Percentiles rank a stretch among this genome's conserved stretches.
These are phyloP conservation scores for Parastagonospora avenae DNA, from an alignment of 2,329 filamentous ascomycete genomes.

Conservation along the genomic window DNA sequence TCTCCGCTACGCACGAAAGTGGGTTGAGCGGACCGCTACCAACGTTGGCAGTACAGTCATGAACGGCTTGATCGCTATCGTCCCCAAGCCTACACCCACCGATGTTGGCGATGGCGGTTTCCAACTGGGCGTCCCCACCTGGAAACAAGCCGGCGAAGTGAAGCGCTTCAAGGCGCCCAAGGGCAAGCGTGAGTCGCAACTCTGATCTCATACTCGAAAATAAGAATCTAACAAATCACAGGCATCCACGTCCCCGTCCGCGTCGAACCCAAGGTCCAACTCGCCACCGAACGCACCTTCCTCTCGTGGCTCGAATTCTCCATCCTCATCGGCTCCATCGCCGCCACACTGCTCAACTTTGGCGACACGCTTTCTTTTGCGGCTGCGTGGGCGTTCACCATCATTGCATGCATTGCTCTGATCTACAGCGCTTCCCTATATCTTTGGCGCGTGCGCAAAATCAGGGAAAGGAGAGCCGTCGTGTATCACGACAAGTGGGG, in stretches of 20 bases:
- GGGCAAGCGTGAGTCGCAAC: constrained; percentile 63
- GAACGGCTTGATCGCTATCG: constrained; percentile 35
- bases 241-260: constrained; percentile 95
- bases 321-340: constrained; percentile 76
- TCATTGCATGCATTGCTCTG: constrained; percentile 78
- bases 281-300: constrained; percentile 95
- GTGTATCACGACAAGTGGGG: constrained; percentile 91
- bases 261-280: constrained; percentile 97
- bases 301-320: constrained; percentile 97
- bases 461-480: constrained; percentile 80
- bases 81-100: constrained; percentile 50
- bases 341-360: constrained; percentile 50
- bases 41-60: constrained; percentile 47
- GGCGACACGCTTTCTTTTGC: constrained; percentile 44
- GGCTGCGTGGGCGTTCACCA: constrained; percentile 74
- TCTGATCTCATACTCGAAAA: not conserved
- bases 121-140: constrained; percentile 51
- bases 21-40: constrained; percentile 56
- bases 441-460: constrained; percentile 84
- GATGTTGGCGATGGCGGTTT: constrained; percentile 49
- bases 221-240: constrained; percentile 17
- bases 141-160: constrained; percentile 46
- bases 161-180: constrained; percentile 71
- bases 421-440: constrained; percentile 84
- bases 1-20: constrained; percentile 71